Conservation (phyloP, 164 flowering plant species). For the Liquidambar formosana region DNA sequence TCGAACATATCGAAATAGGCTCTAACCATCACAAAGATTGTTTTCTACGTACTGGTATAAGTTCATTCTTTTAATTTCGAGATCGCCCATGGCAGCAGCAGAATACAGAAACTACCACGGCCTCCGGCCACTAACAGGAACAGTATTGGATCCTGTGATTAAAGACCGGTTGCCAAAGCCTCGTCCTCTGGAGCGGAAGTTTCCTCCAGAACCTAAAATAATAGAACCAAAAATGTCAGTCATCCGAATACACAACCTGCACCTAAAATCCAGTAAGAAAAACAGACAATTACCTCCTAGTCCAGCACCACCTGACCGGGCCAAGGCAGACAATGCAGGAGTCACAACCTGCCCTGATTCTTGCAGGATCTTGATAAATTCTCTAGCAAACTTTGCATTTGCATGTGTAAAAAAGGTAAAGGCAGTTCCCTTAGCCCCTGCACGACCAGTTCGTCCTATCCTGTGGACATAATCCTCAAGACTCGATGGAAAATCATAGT, state of each 20-base stretch:
- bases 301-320: slow-evolving; percentile 48
- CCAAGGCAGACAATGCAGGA: slow-evolving; percentile 62
- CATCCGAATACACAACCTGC: neutral
- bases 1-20: neutral
- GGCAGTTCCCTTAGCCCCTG: slow-evolving; percentile 94
- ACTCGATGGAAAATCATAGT: slow-evolving; percentile 89
- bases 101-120: slow-evolving; percentile 37
- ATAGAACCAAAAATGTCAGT: neutral
- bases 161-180: slow-evolving; percentile 50
- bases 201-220: slow-evolving; percentile 54
- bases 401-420: slow-evolving; percentile 77
- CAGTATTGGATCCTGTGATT: slow-evolving; percentile 64
- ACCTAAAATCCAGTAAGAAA: neutral
- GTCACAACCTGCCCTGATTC: slow-evolving; percentile 82
- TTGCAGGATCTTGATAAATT: slow-evolving; percentile 79
- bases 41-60: neutral
- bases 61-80: neutral
- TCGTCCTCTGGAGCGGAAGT: slow-evolving; percentile 69
- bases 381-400: slow-evolving; percentile 79
- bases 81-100: neutral
- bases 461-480: slow-evolving; percentile 99
- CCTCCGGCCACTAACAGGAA: slow-evolving; percentile 56
- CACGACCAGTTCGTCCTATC: slow-evolving; percentile 98
- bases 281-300: slow-evolving; percentile 41
- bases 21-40: neutral